A percentile compares a stretch with the other conserved stretches of the same genome.
phyloP scores from a whole-genome alignment of 164 flowering plant genomes.

The Akebia trifoliata region DNA sequence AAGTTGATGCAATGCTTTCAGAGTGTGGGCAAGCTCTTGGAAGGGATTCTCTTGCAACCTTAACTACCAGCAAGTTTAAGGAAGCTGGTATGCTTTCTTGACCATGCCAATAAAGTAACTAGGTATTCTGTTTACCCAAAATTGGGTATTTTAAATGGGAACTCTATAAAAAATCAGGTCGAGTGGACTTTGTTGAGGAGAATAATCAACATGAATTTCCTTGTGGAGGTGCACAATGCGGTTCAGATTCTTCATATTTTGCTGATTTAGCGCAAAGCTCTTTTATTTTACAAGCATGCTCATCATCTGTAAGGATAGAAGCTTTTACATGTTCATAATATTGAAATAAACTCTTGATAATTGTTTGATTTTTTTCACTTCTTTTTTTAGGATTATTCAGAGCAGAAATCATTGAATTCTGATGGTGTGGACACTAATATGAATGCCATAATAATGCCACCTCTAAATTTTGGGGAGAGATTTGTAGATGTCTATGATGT shows the following conservation, averaged over 20 bases:
- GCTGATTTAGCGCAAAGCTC: constrained; percentile 20
- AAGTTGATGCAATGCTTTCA: constrained; percentile 34
- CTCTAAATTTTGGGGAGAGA: constrained; percentile 60
- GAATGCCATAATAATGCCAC: constrained; percentile 58
- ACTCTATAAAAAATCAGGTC: constrained; percentile 20
- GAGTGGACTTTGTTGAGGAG: constrained; percentile 11
- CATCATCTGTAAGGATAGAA: constrained; percentile 52
- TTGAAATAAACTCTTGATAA: neutral
- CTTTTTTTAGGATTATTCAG: constrained; percentile 21
- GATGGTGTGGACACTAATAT: constrained; percentile 20
- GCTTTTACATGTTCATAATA: neutral
- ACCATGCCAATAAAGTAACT: neutral
- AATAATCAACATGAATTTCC: constrained; percentile 8
- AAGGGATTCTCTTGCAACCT: constrained; percentile 17
- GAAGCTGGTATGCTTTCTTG: constrained; percentile 21
- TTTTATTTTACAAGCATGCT: constrained; percentile 49
- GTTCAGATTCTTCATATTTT: constrained; percentile 20
- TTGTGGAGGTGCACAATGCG: constrained; percentile 13
- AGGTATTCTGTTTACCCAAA: neutral
- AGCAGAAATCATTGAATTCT: constrained; percentile 16
- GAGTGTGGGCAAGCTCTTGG: constrained; percentile 18
- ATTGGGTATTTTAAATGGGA: neutral
- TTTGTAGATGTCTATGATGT: constrained; percentile 84
- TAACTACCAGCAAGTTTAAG: constrained; percentile 13
- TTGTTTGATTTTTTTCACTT: constrained; percentile 8